These are phyloP conservation scores for Hymenoscyphus linearis DNA, from an alignment of 2,329 filamentous ascomycete species.

Conservation along the genomic window DNA sequence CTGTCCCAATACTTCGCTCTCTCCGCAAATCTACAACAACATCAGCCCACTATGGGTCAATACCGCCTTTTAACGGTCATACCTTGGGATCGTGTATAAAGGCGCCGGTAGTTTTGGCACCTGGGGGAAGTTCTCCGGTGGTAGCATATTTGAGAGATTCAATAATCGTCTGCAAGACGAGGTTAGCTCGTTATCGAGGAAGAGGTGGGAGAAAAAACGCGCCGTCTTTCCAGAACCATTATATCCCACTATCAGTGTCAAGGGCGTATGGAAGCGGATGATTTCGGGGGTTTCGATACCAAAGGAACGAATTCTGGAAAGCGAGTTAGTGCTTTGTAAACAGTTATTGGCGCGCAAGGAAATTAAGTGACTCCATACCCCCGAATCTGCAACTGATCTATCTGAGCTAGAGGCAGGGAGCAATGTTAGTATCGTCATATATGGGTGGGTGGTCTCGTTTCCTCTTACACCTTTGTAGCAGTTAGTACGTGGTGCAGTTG, in stretches of 20 bases:
- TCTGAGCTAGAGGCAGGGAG: constrained; percentile 55
- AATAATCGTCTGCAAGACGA: constrained; percentile 76
- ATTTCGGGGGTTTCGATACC: constrained; percentile 68
- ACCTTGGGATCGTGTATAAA: constrained; percentile 97
- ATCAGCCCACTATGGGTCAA: constrained; percentile 15
- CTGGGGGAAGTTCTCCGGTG: constrained; percentile 86
- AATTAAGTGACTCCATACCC: constrained; percentile 44
- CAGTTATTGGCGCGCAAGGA: too few species aligned
- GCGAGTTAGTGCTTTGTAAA: background rate
- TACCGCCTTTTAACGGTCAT: constrained; percentile 4
- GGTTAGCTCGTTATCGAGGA: constrained; percentile 12
- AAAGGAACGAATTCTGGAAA: constrained; percentile 70
- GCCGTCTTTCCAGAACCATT: constrained; percentile 96
- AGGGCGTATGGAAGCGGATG: constrained; percentile 82
- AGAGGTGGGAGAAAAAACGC: background rate
- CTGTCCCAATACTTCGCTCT: constrained; percentile 85
- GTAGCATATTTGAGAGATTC: constrained; percentile 98
- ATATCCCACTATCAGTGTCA: constrained; percentile 93
- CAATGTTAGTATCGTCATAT: background rate
- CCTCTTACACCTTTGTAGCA: constrained; percentile 18
- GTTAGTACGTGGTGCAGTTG: background rate
- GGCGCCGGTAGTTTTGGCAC: constrained; percentile 72
- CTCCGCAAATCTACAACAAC: constrained; percentile 58
- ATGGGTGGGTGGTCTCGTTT: background rate
- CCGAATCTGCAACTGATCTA: constrained; percentile 83